Conservation (phyloP, 371 early-diverging fungal genomes). For the Mortierella sp. region DNA sequence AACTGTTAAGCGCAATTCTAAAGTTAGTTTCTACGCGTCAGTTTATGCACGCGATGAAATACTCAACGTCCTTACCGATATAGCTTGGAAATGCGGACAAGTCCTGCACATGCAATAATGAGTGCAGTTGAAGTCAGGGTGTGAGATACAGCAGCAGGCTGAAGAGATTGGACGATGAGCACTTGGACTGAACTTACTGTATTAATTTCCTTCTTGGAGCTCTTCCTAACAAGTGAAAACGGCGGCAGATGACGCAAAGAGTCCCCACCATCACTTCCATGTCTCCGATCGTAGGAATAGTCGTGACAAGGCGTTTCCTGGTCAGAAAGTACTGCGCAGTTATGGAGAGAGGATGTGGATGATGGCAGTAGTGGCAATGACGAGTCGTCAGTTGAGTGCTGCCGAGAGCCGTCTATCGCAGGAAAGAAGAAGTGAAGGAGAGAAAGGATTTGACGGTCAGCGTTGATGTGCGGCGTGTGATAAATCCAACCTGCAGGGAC, state of each 20-base stretch:
- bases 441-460: no score
- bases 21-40: no score
- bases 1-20: conserved; percentile 15
- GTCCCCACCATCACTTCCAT: conserved; percentile 40
- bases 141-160: no score
- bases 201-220: conserved; percentile 24
- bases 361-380: conserved; percentile 12
- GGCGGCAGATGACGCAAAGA: conserved; percentile 25
- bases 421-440: not conserved
- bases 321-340: conserved; percentile 16
- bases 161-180: no score
- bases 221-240: conserved; percentile 26
- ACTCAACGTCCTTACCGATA: conserved; percentile 32
- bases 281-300: conserved; percentile 20
- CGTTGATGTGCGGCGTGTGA: no score
- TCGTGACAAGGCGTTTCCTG: conserved; percentile 12
- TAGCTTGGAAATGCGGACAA: conserved; percentile 17
- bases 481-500: no score
- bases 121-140: no score
- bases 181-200: conserved; percentile 10
- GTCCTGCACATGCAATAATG: not conserved
- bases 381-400: conserved; percentile 41
- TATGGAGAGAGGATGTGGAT: conserved; percentile 25
- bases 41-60: no score
- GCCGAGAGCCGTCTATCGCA: conserved; percentile 22